Base-by-base conservation (phyloP, 1,139 yeast genomes). In the Sugiyamaella sp. region DNA sequence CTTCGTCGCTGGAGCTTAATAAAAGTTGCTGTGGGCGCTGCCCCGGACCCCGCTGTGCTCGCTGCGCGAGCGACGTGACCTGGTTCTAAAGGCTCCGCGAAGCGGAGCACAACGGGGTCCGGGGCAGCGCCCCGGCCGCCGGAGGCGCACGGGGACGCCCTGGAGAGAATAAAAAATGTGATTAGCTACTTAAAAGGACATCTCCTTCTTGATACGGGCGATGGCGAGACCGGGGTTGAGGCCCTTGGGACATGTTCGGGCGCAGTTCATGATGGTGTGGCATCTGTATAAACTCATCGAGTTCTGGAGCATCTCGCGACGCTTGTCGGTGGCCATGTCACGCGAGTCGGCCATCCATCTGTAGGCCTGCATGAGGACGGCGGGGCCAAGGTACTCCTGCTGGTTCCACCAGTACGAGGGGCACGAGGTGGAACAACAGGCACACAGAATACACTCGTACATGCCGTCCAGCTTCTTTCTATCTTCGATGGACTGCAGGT, bases 321-420 rank as follows among this genome's bases (percentile, higher is more conserved):
- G 90, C 64, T 78, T 67, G 61, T 75, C 78, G 43, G 89, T 79
- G 53, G 97, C 97, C 74, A 89, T 85, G 74, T 93, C 99, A 78
- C 99, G 87, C 48, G 97, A 86, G 74, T 93, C 99, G 62, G 90
- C 84, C 80, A 93, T 85, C 99, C 99, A 93, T 80, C 99, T 85
- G 81, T 85, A 93, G 55, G 98, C 97, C 79, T 93, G 99, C 97
- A 93, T 89, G 74, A 93, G 82, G 56, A 93, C 98, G 25, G 98
- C 98, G 33, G 99, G 98, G 56, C 99, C 99, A 67, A 95, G 80
- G 77, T 95, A 95, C 79, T 95, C 96, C 75, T 91, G 96, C 77
- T 90, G 97, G 78, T 95, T 95, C 99, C 99, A 95, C 99, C 99
- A 95, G 81, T 95, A 95, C 5, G 98, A 90, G 52, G 99, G 99